Evolutionary conservation across 139 green algal species (phyloP).

Genomic region (Tetradesmus obliquus): DNA sequence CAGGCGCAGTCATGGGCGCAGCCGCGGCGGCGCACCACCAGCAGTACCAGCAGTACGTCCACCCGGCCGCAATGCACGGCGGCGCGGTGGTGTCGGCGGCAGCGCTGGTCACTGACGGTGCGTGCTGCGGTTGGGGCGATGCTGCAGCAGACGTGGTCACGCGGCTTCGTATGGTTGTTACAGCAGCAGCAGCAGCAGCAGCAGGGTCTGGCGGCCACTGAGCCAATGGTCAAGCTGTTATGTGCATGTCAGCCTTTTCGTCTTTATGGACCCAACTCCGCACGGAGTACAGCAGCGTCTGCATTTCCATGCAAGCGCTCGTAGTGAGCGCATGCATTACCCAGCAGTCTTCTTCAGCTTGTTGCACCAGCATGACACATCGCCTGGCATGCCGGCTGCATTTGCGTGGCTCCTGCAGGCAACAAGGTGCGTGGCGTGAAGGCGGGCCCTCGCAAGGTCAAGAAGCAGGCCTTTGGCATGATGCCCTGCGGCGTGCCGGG

Average conservation of each 20-base stretch:
- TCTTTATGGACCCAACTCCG: too few relatives aligned
- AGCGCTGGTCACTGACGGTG: constrained; percentile 41
- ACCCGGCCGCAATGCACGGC: constrained; percentile 17
- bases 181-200: not conserved
- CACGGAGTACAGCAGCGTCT: too few relatives aligned
- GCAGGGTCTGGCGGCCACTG: not conserved
- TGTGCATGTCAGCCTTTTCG: too few relatives aligned
- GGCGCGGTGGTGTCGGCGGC: constrained; percentile 32
- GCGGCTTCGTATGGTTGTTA: too few relatives aligned
- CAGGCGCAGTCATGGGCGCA: constrained; percentile 18
- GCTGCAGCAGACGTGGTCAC: not conserved
- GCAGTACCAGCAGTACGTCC: not conserved
- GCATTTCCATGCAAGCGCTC: too few relatives aligned
- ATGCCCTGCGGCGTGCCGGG: not conserved
- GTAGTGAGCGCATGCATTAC: too few relatives aligned
- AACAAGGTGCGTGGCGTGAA: constrained; percentile 23
- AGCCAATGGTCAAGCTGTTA: too few relatives aligned
- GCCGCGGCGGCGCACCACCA: constrained; percentile 10
- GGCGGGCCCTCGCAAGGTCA: constrained; percentile 26
- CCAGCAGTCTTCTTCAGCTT: too few relatives aligned
- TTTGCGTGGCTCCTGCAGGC: not conserved
- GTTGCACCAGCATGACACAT: too few relatives aligned
- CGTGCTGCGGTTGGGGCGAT: not conserved
- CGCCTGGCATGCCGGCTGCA: too few relatives aligned
- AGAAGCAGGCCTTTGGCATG: constrained; percentile 8